A percentile compares a stretch with the other conserved stretches of the same genome.
Evolutionary conservation across 495 filamentous ascomycete genomes (phyloP).

Genomic region (Tuber melanosporum): DNA sequence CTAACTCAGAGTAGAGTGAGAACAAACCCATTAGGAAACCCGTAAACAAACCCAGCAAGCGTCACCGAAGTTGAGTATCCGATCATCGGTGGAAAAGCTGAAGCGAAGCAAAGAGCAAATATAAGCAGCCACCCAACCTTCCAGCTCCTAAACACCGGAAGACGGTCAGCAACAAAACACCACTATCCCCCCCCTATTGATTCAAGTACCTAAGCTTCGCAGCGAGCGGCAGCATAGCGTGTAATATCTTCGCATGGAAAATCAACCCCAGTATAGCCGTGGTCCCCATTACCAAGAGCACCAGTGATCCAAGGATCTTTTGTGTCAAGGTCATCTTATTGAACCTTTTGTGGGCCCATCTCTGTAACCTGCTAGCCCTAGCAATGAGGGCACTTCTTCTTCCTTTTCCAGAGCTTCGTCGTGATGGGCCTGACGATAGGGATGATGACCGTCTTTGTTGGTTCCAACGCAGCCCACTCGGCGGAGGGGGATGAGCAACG

Average conservation of each 20-base stretch:
- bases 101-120: constrained; percentile 67
- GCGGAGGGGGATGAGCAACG: constrained; percentile 26
- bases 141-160: constrained; percentile 39
- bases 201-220: constrained; percentile 29
- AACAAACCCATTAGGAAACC: constrained; percentile 63
- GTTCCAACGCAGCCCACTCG: constrained; percentile 23
- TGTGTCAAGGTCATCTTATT: constrained; percentile 33
- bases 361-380: constrained; percentile 24
- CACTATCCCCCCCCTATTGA: background rate
- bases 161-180: background rate
- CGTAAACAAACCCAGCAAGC: constrained; percentile 86
- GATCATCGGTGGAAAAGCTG: constrained; percentile 83
- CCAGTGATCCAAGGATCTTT: constrained; percentile 30
- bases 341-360: constrained; percentile 35
- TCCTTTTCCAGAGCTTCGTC: constrained; percentile 6
- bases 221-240: constrained; percentile 34
- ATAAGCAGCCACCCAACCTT: constrained; percentile 65
- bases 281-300: constrained; percentile 19
- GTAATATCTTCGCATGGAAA: constrained; percentile 40
- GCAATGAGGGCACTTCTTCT: constrained; percentile 2
- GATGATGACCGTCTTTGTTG: constrained; percentile 15
- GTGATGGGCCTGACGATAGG: constrained; percentile 15
- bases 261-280: constrained; percentile 34
- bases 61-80: constrained; percentile 86
- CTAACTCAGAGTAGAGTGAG: background rate